Conservation (phyloP, 345 rosid genomes). For the Anastatica hierochuntica region DNA sequence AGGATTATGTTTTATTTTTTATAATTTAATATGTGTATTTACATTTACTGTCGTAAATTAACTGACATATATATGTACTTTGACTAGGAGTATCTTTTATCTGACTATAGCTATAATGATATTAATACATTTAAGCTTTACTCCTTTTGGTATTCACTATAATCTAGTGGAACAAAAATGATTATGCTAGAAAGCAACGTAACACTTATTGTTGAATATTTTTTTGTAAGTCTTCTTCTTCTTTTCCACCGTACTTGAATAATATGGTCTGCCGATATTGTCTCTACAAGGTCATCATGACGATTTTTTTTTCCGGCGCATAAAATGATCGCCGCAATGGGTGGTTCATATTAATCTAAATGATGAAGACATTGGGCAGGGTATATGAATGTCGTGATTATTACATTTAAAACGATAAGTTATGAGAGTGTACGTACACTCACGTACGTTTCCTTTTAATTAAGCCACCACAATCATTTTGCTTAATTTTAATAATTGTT, state of each 20-base stretch:
- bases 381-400: conserved; percentile 1
- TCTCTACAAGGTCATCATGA: conserved; percentile 21
- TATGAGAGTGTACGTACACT: conserved; percentile 21
- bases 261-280: conserved; percentile 19
- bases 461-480: conserved; percentile 9
- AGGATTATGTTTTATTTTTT: no score
- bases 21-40: no score
- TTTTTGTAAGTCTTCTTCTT: background rate
- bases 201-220: conserved; percentile 7
- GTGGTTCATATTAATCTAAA: conserved; percentile 21
- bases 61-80: no score
- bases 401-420: conserved; percentile 15
- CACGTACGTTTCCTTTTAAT: no score
- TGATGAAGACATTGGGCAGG: conserved; percentile 27
- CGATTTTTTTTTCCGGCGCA: no score
- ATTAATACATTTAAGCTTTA: conserved; percentile 2
- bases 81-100: no score
- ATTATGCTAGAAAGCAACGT: conserved; percentile 15
- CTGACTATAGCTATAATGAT: no score
- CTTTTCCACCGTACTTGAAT: no score
- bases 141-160: background rate
- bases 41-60: no score
- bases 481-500: no score
- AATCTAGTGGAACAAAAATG: no score
- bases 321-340: no score